Evolutionary conservation across 805 yeast species (phyloP), one percentile per base, ranked within the genome.

Genomic region (Metschnikowia lachancei): DNA sequence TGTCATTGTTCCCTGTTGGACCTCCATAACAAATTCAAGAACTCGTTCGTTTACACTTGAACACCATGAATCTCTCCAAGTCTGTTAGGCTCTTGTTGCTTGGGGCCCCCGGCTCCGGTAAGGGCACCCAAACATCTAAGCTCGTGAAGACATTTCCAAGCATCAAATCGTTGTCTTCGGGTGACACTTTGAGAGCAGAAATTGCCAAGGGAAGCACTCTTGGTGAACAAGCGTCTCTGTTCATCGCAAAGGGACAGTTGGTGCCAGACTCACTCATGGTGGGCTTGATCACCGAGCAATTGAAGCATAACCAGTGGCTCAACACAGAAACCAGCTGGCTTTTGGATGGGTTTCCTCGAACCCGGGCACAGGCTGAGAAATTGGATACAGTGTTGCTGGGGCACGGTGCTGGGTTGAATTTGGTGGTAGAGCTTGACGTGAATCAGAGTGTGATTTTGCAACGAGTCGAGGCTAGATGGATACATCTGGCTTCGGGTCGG

Each of bases 21-120:
- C n/a, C n/a, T n/a, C n/a, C n/a, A n/a, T n/a, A n/a, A n/a, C n/a
- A n/a, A n/a, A n/a, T n/a, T n/a, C n/a, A n/a, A n/a, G n/a, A n/a
- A n/a, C n/a, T n/a, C n/a, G 5, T n/a, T 2, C 29, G 8, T 7
- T 19, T 30, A 9, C 29, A 8, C 8, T 16, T 17, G 4, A 13
- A 16, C 5, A n/a, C 16, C 17, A 50, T 50, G 53, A 28, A 39
- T 12, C 39, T 50, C n/a, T 26, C 42, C n/a, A 37, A 32, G 14
- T 43, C 53, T 4, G 26, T 50, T 6, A 36, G 97, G 56, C 65
- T 89, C 32, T 72, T 91, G 22, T 70, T 91, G 8, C 68, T 92
- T 20, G 97, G 97, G 3, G 96, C 97, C 0, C 98, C 98, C 0
- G 98, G 98, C 0, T 77, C 96, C 1, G 98, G 98, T 1, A 91